These are phyloP conservation scores for Rhynchospora pubera DNA, from an alignment of 176 grass and related monocot species.

Conservation along the genomic window DNA sequence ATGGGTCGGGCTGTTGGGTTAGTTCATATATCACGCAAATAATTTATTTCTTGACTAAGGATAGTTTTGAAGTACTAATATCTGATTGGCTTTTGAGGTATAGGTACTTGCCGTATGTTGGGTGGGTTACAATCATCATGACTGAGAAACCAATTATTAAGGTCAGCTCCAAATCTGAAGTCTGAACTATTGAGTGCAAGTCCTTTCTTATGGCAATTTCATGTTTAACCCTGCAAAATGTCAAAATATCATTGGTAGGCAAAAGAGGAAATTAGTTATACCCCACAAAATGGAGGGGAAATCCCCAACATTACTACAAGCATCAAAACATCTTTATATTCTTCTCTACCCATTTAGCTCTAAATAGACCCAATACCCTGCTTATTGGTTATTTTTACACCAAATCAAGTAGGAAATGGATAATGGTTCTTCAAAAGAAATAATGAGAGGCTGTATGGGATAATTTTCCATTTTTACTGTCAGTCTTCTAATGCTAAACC, in stretches of 20 bases:
- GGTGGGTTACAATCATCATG: constrained; percentile 80
- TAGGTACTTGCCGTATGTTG: constrained; percentile 71
- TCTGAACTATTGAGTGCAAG: background rate
- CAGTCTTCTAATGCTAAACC: background rate
- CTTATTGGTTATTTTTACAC: background rate
- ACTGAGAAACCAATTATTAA: constrained; percentile 78
- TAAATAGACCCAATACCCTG: background rate
- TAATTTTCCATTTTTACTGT: background rate
- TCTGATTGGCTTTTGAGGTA: background rate
- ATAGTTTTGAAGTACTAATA: background rate
- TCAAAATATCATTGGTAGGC: background rate
- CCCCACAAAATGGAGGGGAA: background rate
- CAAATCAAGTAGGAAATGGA: background rate
- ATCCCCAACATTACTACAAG: background rate
- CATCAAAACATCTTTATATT: background rate
- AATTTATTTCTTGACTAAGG: background rate
- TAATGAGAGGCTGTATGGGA: background rate
- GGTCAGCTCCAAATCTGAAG: constrained; percentile 25
- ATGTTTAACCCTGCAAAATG: background rate
- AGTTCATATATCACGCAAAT: background rate
- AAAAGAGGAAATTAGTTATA: background rate
- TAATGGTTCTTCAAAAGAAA: background rate
- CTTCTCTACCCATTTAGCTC: background rate
- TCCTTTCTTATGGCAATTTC: background rate
- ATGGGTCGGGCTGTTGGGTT: constrained; percentile 81